Evolutionary conservation across 345 rosid species (phyloP), one percentile per base, ranked within the genome.

Genomic region (Bruguiera sexangula): DNA sequence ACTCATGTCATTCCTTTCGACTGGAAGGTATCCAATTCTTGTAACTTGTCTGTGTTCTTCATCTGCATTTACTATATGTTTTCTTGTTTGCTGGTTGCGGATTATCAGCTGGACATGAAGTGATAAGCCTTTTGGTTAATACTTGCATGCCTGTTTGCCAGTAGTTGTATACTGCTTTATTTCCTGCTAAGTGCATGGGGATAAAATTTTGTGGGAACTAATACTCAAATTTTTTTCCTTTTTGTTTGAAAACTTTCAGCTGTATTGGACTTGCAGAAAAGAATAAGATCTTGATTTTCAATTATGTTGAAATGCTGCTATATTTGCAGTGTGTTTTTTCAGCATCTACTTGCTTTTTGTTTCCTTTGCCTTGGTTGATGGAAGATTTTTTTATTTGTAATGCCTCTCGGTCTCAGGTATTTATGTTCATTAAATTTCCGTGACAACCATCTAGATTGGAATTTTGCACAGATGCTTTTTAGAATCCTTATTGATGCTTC

Each of bases 401-500:
- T 63, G 1, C 3, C 6, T 26, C 67, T 72, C 73, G 73, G 11
- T 68, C 43, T 73, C 88, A 93, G 97, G 89, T 85, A 88, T 64
- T 79, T 94, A 79, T 53, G 37, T 71, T 83, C 86, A 52, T 81
- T 94, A 75, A 86, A 80, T 59, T 77, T 94, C 55, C 76, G 83
- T 69, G 87, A 81, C 68, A 73, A 76, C 82, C 78, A 77, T 56
- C 81, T 91, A 22, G 86, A 86, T 74, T 43, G 76, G 34, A 67
- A 71, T 68, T 78, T 75, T 62, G 89, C 88, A 22, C 79, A 68
- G 68, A 67, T 70, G 48, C 62, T 94, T 76, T 88, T 88, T 62
- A 73, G 74, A 31, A 72, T 81, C 46, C 92, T 94, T 73, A 75
- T 89, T 71, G 81, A 89, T 65, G 79, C 87, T 73, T 82, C 91